Conservation (phyloP, 179 eudicot species). For the Patellifolia procumbens region DNA sequence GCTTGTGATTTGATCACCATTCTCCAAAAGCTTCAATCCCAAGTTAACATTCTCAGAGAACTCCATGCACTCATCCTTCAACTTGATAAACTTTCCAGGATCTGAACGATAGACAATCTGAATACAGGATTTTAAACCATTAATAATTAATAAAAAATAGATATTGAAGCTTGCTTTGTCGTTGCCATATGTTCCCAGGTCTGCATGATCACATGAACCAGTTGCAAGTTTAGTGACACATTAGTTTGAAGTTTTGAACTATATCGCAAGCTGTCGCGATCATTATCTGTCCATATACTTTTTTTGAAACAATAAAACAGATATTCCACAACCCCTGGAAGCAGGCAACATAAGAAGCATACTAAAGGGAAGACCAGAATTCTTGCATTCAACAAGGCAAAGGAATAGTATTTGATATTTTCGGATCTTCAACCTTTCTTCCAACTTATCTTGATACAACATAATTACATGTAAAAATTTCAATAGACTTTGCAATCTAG, state of each 20-base stretch:
- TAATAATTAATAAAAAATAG: constrained; percentile 7
- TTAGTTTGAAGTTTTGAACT: too few species aligned
- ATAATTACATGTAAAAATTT: background rate
- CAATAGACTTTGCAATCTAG: background rate
- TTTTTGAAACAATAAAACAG: background rate
- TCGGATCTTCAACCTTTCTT: background rate
- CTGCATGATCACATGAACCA: background rate
- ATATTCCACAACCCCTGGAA: background rate
- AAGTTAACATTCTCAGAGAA: constrained; percentile 49
- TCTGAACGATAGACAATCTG: constrained; percentile 80
- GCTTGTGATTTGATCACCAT: constrained; percentile 31
- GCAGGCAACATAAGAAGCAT: background rate
- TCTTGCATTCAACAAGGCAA: background rate
- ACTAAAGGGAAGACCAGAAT: background rate
- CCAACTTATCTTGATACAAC: background rate
- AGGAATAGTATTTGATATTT: background rate
- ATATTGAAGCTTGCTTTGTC: too few species aligned
- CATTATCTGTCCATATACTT: background rate
- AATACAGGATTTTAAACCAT: constrained; percentile 10
- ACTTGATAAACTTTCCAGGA: constrained; percentile 64
- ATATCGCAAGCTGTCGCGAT: background rate
- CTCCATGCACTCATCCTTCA: constrained; percentile 68
- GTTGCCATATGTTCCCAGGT: background rate
- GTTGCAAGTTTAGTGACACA: background rate
- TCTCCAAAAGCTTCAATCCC: constrained; percentile 40